Percentiles rank a stretch among this genome's conserved stretches.
phyloP scores from a whole-genome alignment of 2,329 filamentous ascomycete species.

The Alternaria sp. region DNA sequence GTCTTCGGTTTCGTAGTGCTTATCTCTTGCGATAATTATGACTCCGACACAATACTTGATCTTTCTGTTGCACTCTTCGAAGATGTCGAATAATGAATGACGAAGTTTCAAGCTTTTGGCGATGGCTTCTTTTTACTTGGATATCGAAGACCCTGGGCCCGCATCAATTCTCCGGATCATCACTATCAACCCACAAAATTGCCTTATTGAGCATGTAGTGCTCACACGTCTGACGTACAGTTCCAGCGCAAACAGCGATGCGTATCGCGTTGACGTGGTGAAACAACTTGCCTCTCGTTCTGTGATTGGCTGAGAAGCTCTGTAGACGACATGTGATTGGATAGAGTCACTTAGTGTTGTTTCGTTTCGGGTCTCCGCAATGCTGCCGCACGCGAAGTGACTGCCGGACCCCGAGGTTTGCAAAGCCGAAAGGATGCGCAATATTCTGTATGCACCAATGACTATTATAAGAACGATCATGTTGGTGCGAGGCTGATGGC shows the following conservation, averaged over 20 bases:
- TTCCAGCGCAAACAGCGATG: constrained; percentile 2
- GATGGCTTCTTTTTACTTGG: constrained; percentile 4
- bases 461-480: neutral
- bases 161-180: constrained; percentile 1
- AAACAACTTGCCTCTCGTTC: neutral
- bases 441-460: neutral
- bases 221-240: constrained; percentile 7
- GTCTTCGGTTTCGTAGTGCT: neutral
- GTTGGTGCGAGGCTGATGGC: neutral
- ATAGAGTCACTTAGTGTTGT: neutral
- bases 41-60: too few species aligned
- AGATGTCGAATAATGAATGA: neutral
- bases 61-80: neutral
- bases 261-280: neutral
- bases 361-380: constrained; percentile 12
- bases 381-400: constrained; percentile 1
- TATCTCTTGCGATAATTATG: neutral
- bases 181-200: neutral
- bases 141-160: neutral
- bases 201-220: neutral
- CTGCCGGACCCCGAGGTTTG: constrained; percentile 4
- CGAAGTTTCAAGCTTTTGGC: neutral
- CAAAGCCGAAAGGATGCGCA: constrained; percentile 5
- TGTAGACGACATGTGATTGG: neutral
- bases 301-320: neutral